Percentiles rank a stretch among this genome's conserved stretches.
phyloP scores from a whole-genome alignment of 1,284 basidiomycete species.

The Trametes versicolor region DNA sequence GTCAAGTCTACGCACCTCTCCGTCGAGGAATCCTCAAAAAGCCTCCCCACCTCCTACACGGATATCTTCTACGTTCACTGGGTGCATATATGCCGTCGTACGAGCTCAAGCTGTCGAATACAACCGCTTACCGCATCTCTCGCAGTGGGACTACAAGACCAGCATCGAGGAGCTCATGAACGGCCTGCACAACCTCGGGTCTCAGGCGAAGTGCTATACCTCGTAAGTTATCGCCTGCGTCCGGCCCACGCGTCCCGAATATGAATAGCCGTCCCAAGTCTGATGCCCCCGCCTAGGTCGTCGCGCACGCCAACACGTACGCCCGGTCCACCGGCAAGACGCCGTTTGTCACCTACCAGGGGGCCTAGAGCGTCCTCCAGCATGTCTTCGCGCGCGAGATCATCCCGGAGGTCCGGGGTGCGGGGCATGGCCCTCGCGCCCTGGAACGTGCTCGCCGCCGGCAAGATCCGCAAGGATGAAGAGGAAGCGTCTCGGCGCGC shows the following conservation, averaged over 20 bases:
- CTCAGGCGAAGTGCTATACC: conserved; percentile 56
- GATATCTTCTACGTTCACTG: conserved; percentile 65
- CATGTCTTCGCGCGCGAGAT: conserved; percentile 70
- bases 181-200: conserved; percentile 53
- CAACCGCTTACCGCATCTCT: conserved; percentile 33
- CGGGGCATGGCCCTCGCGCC: conserved; percentile 39
- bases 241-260: conserved; percentile 6
- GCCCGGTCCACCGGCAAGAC: conserved; percentile 57
- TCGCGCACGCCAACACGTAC: conserved; percentile 61
- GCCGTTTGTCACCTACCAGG: conserved; percentile 68
- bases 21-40: conserved; percentile 59
- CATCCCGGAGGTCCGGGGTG: conserved; percentile 57
- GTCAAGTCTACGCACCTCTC: conserved; percentile 55
- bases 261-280: conserved; percentile 29
- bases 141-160: conserved; percentile 54
- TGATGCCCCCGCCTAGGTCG: conserved; percentile 66
- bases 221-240: conserved; percentile 43
- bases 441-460: conserved; percentile 47
- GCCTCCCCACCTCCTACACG: conserved; percentile 65
- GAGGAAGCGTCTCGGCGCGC: conserved; percentile 39
- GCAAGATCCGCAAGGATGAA: conserved; percentile 44
- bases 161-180: conserved; percentile 61
- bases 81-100: conserved; percentile 40
- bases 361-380: conserved; percentile 58
- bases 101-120: too few species aligned